Evolutionary conservation across 1,284 basidiomycete genomes (phyloP).

Genomic region (Cryptococcus sp.): DNA sequence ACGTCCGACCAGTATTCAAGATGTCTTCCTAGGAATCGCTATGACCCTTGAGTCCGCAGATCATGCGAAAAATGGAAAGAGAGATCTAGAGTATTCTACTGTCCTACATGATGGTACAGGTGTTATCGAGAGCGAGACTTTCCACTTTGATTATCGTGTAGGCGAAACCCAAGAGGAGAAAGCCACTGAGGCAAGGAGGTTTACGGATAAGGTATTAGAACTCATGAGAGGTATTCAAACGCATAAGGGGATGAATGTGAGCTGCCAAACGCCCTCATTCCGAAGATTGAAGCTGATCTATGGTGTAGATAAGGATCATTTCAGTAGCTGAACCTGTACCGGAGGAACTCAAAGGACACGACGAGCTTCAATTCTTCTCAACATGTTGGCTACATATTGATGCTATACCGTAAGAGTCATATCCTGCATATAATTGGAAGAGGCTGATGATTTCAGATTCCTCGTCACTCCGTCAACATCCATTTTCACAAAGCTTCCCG

Average conservation of each 20-base stretch:
- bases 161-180: slow-evolving; percentile 10
- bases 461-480: slow-evolving; percentile 31
- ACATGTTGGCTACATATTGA: slow-evolving; percentile 37
- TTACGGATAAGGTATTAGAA: slow-evolving; percentile 21
- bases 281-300: background rate
- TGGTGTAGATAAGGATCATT: slow-evolving; percentile 22
- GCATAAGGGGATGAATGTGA: slow-evolving; percentile 27
- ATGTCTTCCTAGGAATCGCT: slow-evolving; percentile 35
- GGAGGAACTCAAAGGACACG: slow-evolving; percentile 16
- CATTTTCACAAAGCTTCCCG: slow-evolving; percentile 36
- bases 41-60: slow-evolving; percentile 11
- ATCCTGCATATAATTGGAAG: background rate
- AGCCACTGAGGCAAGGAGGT: slow-evolving; percentile 13
- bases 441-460: slow-evolving; percentile 18
- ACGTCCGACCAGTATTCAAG: slow-evolving; percentile 22
- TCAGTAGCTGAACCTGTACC: slow-evolving; percentile 35
- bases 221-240: slow-evolving; percentile 21
- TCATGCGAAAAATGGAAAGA: background rate
- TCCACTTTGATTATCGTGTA: slow-evolving; percentile 11
- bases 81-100: slow-evolving; percentile 25
- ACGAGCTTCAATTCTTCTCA: slow-evolving; percentile 24
- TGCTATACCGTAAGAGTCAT: slow-evolving; percentile 28
- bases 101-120: slow-evolving; percentile 36
- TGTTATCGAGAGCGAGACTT: slow-evolving; percentile 26
- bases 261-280: slow-evolving; percentile 6